Evolutionary conservation across 2,329 filamentous ascomycete genomes (phyloP), one percentile per base, ranked within the genome.

Genomic region (Alternaria solani): DNA sequence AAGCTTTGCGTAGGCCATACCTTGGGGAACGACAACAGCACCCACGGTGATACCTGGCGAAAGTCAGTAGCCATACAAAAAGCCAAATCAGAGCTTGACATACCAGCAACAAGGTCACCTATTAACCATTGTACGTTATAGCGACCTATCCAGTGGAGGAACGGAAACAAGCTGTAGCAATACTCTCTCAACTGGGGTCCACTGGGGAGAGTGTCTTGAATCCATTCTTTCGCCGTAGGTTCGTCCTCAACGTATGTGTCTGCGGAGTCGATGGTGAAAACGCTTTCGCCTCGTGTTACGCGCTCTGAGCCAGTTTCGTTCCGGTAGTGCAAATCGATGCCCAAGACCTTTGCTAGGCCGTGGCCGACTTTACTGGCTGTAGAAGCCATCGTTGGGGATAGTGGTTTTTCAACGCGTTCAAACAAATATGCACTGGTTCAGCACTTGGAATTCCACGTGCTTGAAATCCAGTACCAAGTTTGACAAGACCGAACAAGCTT

Each of bases 1-100:
- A 25, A 98, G 85, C 64, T 89, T 85, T 20, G 94, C 93, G 79
- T 98, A 98, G 1, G 94, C 94, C 94, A 98, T 97, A 67, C 92
- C 90, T 77, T 97, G 94, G 5, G 94, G 94, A 8, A 97, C 91
- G 36, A 97, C 93, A 32, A 93, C 91, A 43, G 89, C 85, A 44
- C 91, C 91, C 53, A 91, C 88, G 3, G 89, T 92, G 66, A 91
- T 84, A 81, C 87, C 86, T 88, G 25, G 2, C 6, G 25, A 41
- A 23, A n/a, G 32, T 59, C 2, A 59, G 71, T 51, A 71, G 68
- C 23, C 12, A 28, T 9, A 14, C 20, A 32, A 18, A 20, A 1
- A 1, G 5, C 14, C 1, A 23, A 36, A 1, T 7, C 7, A 8
- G 5, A 14, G 16, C n/a, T 28, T 30, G 42, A 77, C 87, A 74